Conservation (phyloP, 176 grass and related monocot genomes). For the Canna indica region DNA sequence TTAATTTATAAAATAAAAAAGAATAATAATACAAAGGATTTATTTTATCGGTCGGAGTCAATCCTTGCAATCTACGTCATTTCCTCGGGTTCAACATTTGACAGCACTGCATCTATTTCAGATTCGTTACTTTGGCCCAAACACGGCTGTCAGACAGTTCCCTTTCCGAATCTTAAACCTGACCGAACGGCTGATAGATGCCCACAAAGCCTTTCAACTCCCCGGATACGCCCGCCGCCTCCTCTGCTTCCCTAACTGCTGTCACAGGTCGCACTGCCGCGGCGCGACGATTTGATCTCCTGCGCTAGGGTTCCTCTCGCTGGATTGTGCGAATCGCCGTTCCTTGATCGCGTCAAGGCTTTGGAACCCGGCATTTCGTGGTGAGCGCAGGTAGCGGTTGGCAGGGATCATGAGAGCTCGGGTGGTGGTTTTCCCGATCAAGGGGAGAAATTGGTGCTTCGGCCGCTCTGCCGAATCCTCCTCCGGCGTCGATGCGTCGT, state of each 20-base stretch:
- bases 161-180: neutral
- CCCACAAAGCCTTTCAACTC: neutral
- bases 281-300: neutral
- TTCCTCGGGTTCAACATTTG: no score
- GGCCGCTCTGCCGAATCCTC: slow-evolving; percentile 18
- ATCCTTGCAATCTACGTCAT: no score
- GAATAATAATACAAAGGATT: no score
- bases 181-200: neutral
- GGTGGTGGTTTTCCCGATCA: slow-evolving; percentile 79
- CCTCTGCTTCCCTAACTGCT: no score
- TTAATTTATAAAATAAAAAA: no score
- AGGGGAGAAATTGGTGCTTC: slow-evolving; percentile 70
- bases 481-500: slow-evolving; percentile 11
- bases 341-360: neutral
- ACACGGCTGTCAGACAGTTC: neutral
- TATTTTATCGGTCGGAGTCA: no score
- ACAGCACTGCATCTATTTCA: no score
- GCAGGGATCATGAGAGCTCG: slow-evolving; percentile 52
- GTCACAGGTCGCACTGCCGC: neutral
- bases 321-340: no score
- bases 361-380: neutral
- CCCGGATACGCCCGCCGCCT: no score
- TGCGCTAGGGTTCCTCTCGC: neutral
- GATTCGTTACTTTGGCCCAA: no score
- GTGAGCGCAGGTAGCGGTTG: neutral